phyloP scores from a whole-genome alignment of 495 filamentous ascomycete species.

The Podospora didyma region DNA sequence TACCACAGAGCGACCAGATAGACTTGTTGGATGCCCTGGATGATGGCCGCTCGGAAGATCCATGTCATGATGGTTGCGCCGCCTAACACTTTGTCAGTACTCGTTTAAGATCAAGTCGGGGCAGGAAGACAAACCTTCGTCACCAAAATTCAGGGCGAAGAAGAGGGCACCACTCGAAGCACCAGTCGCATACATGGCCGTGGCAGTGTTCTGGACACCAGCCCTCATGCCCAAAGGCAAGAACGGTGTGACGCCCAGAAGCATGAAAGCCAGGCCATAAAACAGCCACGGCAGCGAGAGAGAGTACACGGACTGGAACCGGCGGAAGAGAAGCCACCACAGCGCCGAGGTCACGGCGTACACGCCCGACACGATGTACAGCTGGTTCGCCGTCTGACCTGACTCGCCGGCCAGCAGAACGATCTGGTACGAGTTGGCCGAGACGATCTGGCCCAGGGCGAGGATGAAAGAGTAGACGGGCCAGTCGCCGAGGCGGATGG shows the following conservation, averaged over 20 bases:
- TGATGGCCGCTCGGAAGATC: conserved; percentile 58
- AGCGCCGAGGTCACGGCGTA: conserved; percentile 53
- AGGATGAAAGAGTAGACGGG: conserved; percentile 67
- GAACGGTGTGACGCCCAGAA: conserved; percentile 60
- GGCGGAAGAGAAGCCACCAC: conserved; percentile 43
- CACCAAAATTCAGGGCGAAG: conserved; percentile 65
- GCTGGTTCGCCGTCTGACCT: conserved; percentile 52
- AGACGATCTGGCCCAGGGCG: conserved; percentile 64
- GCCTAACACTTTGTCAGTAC: conserved; percentile 16
- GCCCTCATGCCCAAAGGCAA: conserved; percentile 18
- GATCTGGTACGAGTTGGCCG: conserved; percentile 65
- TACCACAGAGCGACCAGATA: conserved; percentile 60
- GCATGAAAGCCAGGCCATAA: conserved; percentile 58
- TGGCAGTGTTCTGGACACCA: conserved; percentile 48
- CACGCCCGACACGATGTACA: conserved; percentile 59
- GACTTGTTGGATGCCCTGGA: conserved; percentile 62
- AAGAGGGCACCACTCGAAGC: conserved; percentile 58
- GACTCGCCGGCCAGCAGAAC: conserved; percentile 59
- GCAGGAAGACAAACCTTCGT: conserved; percentile 37
- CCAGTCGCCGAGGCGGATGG: conserved; percentile 49
- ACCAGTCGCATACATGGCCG: conserved; percentile 54
- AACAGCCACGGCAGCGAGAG: conserved; percentile 50
- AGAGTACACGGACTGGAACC: conserved; percentile 34
- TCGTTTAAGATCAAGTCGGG: not conserved
- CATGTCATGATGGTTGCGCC: conserved; percentile 57